Evolutionary conservation across 768 basidiomycete species (phyloP).

Genomic region (Tulasnella sp.): DNA sequence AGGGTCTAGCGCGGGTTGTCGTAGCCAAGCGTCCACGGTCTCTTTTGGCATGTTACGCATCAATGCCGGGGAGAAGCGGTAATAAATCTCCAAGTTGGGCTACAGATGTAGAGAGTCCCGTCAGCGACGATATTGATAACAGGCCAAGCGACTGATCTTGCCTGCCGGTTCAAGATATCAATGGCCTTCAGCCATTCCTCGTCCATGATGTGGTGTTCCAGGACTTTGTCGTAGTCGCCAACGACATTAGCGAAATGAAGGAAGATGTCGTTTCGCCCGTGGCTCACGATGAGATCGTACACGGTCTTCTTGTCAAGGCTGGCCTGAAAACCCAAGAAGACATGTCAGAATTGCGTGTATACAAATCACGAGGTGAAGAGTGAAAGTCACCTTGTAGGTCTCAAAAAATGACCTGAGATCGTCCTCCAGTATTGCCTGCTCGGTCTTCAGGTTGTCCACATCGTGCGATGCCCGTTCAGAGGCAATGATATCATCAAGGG

Average conservation of each 20-base stretch:
- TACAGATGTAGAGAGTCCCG: conserved; percentile 26
- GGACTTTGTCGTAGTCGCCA: conserved; percentile 72
- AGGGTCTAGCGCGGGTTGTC: conserved; percentile 68
- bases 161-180: conserved; percentile 83
- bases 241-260: conserved; percentile 76
- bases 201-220: conserved; percentile 86
- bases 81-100: conserved; percentile 82
- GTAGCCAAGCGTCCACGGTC: conserved; percentile 86
- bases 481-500: conserved; percentile 86
- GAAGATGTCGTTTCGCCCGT: conserved; percentile 87
- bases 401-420: conserved; percentile 88
- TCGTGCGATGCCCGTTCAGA: conserved; percentile 74
- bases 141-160: conserved; percentile 26
- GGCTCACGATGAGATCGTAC: conserved; percentile 87
- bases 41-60: conserved; percentile 79
- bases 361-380: background rate
- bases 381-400: conserved; percentile 68
- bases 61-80: conserved; percentile 81
- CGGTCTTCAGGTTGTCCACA: conserved; percentile 71
- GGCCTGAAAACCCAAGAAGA: conserved; percentile 34
- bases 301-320: conserved; percentile 77
- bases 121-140: background rate
- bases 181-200: conserved; percentile 89
- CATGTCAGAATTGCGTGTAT: background rate
- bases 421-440: conserved; percentile 76